Evolutionary conservation across 768 basidiomycete genomes (phyloP).

Genomic region (Lactarius sp.): DNA sequence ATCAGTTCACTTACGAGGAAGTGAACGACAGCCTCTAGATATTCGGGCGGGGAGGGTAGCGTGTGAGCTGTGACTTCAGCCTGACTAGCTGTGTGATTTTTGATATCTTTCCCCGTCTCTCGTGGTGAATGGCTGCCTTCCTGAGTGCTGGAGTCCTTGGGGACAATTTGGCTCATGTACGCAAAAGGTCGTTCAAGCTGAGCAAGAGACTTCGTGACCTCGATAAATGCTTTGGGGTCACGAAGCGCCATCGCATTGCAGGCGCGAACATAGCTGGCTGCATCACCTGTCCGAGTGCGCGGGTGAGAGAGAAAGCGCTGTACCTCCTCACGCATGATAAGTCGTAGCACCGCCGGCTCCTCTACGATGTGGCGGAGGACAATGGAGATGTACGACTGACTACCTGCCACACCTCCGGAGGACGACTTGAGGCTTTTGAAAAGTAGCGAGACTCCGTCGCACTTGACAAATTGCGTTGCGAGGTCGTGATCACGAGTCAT

Average conservation of each 20-base stretch:
- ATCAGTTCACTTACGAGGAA: slow-evolving; percentile 71
- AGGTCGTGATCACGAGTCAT: slow-evolving; percentile 68
- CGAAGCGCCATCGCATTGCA: slow-evolving; percentile 78
- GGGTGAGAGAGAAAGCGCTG: slow-evolving; percentile 74
- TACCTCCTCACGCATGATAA: slow-evolving; percentile 78
- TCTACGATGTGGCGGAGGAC: slow-evolving; percentile 93
- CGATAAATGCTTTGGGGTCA: slow-evolving; percentile 70
- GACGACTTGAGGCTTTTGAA: slow-evolving; percentile 61
- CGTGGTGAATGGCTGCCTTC: neutral
- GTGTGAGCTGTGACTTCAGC: slow-evolving; percentile 27
- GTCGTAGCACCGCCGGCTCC: slow-evolving; percentile 56
- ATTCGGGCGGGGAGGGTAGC: slow-evolving; percentile 35
- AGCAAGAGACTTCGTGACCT: slow-evolving; percentile 65
- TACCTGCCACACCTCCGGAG: slow-evolving; percentile 50
- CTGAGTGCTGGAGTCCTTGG: slow-evolving; percentile 26
- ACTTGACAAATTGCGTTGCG: slow-evolving; percentile 63
- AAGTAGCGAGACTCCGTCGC: slow-evolving; percentile 56
- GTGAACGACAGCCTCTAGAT: slow-evolving; percentile 58
- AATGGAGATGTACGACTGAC: slow-evolving; percentile 78
- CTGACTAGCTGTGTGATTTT: slow-evolving; percentile 5
- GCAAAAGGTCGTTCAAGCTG: slow-evolving; percentile 61
- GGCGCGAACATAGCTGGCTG: slow-evolving; percentile 66
- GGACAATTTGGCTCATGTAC: slow-evolving; percentile 29
- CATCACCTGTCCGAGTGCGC: slow-evolving; percentile 63
- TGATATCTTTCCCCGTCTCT: slow-evolving; percentile 27